phyloP scores from a whole-genome alignment of 192 early-diverging fungal species.

The Obelidium mucronatum region DNA sequence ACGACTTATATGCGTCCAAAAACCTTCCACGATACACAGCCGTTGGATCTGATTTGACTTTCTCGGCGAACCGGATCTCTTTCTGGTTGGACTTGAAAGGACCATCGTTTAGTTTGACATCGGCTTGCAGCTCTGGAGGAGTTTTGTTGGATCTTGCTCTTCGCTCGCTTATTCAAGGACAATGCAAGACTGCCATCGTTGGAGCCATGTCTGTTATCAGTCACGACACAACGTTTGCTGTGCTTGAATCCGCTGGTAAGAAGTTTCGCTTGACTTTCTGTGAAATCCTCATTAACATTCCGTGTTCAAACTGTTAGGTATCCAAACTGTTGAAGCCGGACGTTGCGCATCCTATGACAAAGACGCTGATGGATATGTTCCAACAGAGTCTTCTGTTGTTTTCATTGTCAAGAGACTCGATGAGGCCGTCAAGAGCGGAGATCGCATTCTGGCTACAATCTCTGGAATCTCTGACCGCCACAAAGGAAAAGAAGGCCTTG shows the following conservation, averaged over 20 bases:
- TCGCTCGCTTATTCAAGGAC: background rate
- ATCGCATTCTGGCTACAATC: background rate
- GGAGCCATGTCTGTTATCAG: background rate
- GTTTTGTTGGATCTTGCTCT: background rate
- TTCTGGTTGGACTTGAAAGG: background rate
- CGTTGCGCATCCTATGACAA: conserved; percentile 12
- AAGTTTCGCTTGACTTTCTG: too few species aligned
- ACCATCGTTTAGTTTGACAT: background rate
- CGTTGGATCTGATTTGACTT: background rate
- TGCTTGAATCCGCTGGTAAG: background rate
- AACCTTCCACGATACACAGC: background rate
- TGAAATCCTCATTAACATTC: background rate
- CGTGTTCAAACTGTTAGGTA: conserved; percentile 1
- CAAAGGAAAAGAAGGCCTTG: conserved; percentile 7
- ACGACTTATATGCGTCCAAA: background rate
- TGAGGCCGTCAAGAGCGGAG: conserved; percentile 1
- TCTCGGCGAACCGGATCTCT: background rate
- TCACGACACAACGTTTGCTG: background rate
- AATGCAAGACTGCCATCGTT: background rate
- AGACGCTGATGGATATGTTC: conserved; percentile 22
- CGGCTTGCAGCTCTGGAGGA: conserved; percentile 10
- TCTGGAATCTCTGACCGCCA: background rate
- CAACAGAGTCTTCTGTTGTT: conserved; percentile 7
- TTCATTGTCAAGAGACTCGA: conserved; percentile 13
- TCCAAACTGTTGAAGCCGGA: background rate